These are phyloP conservation scores for Fusarium sp. DNA, from an alignment of 2,329 filamentous ascomycete species.

Conservation along the genomic window DNA sequence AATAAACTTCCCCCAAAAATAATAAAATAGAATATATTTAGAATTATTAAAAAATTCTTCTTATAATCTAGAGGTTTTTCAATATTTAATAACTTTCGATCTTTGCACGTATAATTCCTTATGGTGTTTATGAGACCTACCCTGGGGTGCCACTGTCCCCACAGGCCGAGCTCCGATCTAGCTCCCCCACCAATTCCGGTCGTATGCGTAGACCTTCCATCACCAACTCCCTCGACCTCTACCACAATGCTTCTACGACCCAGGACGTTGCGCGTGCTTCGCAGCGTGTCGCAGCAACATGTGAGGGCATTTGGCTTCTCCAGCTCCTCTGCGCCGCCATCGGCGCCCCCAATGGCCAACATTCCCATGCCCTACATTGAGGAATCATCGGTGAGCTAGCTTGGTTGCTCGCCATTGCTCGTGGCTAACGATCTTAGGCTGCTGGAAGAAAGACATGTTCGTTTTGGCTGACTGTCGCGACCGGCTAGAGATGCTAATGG, in stretches of 20 bases:
- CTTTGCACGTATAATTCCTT: not conserved
- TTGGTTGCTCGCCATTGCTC: not conserved
- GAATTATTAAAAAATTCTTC: not conserved
- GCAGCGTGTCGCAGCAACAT: conserved; percentile 49
- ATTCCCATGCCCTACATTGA: conserved; percentile 71
- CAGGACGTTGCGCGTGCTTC: conserved; percentile 47
- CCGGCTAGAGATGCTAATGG: conserved; percentile 27
- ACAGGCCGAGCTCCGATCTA: conserved; percentile 33
- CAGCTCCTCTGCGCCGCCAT: conserved; percentile 42
- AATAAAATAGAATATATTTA: not conserved
- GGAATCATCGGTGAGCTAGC: conserved; percentile 54
- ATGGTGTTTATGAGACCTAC: not conserved
- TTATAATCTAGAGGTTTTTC: not conserved
- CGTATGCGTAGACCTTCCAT: conserved; percentile 21
- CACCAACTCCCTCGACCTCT: conserved; percentile 16
- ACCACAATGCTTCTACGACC: conserved; percentile 48
- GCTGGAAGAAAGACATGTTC: conserved; percentile 83
- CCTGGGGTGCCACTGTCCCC: not conserved
- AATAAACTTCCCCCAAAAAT: not conserved
- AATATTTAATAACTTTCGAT: not conserved
- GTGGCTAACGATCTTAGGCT: conserved; percentile 64
- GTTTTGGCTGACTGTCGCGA: conserved; percentile 37
- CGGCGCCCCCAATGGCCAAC: conserved; percentile 49
- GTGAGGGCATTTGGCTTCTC: conserved; percentile 59
- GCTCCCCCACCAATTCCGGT: conserved; percentile 41